phyloP scores from a whole-genome alignment of 306 rosid species.

The Cicer yamashitae region DNA sequence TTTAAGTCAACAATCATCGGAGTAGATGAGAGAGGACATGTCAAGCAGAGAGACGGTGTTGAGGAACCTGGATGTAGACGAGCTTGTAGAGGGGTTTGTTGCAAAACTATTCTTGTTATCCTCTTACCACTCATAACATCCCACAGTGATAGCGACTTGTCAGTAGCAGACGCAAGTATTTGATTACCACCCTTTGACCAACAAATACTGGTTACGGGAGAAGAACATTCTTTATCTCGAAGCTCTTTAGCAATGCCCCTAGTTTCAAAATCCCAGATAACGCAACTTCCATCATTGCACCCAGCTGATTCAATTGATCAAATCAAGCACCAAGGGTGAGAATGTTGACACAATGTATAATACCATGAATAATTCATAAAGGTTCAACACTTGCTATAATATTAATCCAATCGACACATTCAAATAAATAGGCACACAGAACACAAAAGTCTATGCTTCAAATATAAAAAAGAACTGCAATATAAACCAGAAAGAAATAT shows the following conservation, averaged over 20 bases:
- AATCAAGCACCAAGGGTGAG: slow-evolving; percentile 42
- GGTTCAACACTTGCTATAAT: slow-evolving; percentile 14
- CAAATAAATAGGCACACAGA: not conserved
- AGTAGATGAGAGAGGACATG: slow-evolving; percentile 91
- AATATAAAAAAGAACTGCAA: not conserved
- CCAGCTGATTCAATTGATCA: slow-evolving; percentile 71
- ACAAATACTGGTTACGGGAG: slow-evolving; percentile 52
- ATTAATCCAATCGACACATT: slow-evolving; percentile 14
- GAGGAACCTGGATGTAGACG: slow-evolving; percentile 90
- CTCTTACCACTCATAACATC: slow-evolving; percentile 75
- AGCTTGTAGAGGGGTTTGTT: slow-evolving; percentile 84
- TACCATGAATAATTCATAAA: slow-evolving; percentile 18
- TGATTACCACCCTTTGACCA: slow-evolving; percentile 44
- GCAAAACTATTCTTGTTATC: slow-evolving; percentile 60
- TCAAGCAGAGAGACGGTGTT: slow-evolving; percentile 81
- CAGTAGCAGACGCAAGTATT: slow-evolving; percentile 79
- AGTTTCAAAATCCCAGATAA: slow-evolving; percentile 96
- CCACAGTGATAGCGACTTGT: slow-evolving; percentile 87
- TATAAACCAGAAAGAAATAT: slow-evolving; percentile 13
- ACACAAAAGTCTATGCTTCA: slow-evolving; percentile 13
- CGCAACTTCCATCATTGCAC: slow-evolving; percentile 88
- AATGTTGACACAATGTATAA: slow-evolving; percentile 32
- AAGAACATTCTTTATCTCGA: slow-evolving; percentile 69
- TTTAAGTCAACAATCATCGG: slow-evolving; percentile 90
- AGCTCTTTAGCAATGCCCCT: slow-evolving; percentile 93